Evolutionary conservation across 352 stramenopile genomes (phyloP).

Genomic region (Phytophthora boehmeriae): DNA sequence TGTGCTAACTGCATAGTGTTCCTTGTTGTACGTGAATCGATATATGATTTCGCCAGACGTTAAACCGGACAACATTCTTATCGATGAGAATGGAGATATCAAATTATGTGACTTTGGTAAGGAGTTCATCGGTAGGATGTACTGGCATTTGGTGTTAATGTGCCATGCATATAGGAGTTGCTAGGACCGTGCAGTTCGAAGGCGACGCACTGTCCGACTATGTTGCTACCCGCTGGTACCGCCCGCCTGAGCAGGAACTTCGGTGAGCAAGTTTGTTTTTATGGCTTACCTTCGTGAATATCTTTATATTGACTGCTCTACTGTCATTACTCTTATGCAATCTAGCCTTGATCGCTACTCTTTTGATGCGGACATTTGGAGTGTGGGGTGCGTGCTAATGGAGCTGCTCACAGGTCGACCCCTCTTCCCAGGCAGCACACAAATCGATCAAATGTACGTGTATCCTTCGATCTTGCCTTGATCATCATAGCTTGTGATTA

Average conservation of each 20-base stretch:
- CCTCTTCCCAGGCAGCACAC: slow-evolving; percentile 76
- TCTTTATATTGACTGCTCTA: neutral
- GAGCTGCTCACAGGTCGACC: slow-evolving; percentile 78
- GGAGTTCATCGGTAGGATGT: neutral
- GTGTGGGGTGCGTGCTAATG: slow-evolving; percentile 76
- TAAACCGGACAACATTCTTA: slow-evolving; percentile 84
- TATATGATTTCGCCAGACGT: slow-evolving; percentile 54
- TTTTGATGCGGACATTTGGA: slow-evolving; percentile 86
- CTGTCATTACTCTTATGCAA: neutral
- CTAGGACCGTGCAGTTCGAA: slow-evolving; percentile 78
- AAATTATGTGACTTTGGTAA: slow-evolving; percentile 83
- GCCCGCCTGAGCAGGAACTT: slow-evolving; percentile 82
- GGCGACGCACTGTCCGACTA: slow-evolving; percentile 81
- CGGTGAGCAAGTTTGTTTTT: slow-evolving; percentile 32
- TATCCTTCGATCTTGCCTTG: neutral
- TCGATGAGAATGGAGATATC: slow-evolving; percentile 73
- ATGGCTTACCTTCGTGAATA: neutral
- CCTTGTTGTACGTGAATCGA: too few species aligned
- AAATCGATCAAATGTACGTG: slow-evolving; percentile 80
- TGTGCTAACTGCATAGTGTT: neutral
- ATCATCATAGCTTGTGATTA: neutral
- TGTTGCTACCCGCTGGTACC: slow-evolving; percentile 84
- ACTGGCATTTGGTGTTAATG: neutral
- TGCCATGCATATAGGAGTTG: slow-evolving; percentile 45
- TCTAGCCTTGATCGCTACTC: slow-evolving; percentile 76